Base-by-base conservation (phyloP, 306 rosid genomes). In the Adenanthera pavonina region DNA sequence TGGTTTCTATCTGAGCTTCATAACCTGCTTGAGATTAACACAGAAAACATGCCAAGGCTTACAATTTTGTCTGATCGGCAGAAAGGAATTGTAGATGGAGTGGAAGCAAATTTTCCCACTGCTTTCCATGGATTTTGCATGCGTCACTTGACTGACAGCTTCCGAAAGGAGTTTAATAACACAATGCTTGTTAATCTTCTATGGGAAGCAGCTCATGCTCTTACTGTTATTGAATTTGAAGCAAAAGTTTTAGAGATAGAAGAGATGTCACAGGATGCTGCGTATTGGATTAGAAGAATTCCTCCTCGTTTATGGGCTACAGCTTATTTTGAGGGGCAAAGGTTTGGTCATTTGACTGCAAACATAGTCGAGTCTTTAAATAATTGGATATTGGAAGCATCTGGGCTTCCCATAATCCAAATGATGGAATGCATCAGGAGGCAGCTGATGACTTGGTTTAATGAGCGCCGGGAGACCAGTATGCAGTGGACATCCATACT, bases 401-500 rank as follows among this genome's bases (percentile, higher is more conserved):
- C 97, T 3, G 97, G 97, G 57, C 94, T 92, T 72, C 97, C 97
- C 1, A 91, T 92, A 84, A 84, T 91, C 77, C 97, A 92, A 79
- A 92, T 92, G 97, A 92, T 91, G 97, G 97, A 92, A 64, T 91
- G 93, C 89, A 89, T 92, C 47, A 87, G 97, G 86, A 89, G 97
- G 86, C 97, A 92, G 85, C 85, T 92, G 34, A 92, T 92, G 97
- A 92, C 94, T 47, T 92, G 97, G 97, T 92, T 92, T 61, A 92
- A 92, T 72, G 97, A 92, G 79, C 92, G 97, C 33, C 84, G 97
- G 33, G 97, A 92, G 80, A 87, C 90, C 75, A 92, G 97, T 43
- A 92, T 92, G 97, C 97, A 92, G 89, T 92, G 97, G 97, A 83
- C 97, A 69, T 89, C 95, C 2, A 92, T 92, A 79, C 95, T 92